phyloP scores from a whole-genome alignment of 306 rosid species.

The Rosa chinensis region DNA sequence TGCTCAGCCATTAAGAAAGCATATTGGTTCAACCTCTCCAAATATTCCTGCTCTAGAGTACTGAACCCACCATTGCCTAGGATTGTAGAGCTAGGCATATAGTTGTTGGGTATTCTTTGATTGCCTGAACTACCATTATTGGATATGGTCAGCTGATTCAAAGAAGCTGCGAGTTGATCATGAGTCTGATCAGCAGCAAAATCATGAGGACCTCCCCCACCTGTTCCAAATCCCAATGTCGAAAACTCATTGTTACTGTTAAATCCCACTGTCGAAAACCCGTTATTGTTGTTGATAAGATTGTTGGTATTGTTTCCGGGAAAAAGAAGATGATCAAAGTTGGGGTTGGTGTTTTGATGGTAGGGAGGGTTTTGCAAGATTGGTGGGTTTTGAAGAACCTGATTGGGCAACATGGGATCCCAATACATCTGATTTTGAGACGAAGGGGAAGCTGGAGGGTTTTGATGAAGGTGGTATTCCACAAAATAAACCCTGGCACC shows the following conservation, averaged over 20 bases:
- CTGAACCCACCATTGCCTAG: neutral
- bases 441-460: too few relatives aligned
- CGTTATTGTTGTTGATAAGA: neutral
- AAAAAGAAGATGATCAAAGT: neutral
- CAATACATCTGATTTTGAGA: constrained; percentile 3
- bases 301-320: neutral
- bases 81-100: neutral
- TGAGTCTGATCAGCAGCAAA: neutral
- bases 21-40: constrained; percentile 8
- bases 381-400: neutral
- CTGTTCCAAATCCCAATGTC: neutral
- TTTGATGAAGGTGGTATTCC: too few relatives aligned
- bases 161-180: neutral
- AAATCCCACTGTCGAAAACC: neutral
- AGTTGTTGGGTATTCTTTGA: neutral
- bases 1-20: neutral
- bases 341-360: neutral
- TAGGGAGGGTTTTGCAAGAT: neutral
- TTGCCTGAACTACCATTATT: neutral
- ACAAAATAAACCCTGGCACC: too few relatives aligned
- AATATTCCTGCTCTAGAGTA: constrained; percentile 5
- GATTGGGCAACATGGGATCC: neutral
- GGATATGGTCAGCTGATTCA: constrained; percentile 1
- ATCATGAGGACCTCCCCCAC: neutral
- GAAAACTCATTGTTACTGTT: neutral